A percentile compares a stretch with the other conserved stretches of the same genome.
phyloP scores from a whole-genome alignment of 2,329 filamentous ascomycete genomes.

The Graphilbum fragrans region DNA sequence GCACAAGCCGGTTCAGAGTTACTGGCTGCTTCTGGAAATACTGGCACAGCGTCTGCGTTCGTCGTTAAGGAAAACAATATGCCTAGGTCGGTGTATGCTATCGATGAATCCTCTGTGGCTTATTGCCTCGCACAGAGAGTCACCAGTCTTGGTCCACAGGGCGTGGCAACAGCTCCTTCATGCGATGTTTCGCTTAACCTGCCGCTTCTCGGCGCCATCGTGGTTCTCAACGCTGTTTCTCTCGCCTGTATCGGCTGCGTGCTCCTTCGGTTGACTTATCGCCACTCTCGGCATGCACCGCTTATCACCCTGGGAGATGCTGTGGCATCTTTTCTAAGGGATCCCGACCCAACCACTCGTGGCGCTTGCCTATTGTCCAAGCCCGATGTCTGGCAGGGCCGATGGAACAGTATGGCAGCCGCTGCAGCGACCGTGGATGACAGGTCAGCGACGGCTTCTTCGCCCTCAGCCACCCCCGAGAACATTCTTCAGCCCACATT shows the following conservation, averaged over 20 bases:
- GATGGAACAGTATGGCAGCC: slow-evolving; percentile 27
- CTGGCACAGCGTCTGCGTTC: neutral
- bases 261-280: slow-evolving; percentile 17
- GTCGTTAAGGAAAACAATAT: too few relatives aligned
- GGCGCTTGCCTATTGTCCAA: slow-evolving; percentile 32
- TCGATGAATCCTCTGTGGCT: slow-evolving; percentile 15
- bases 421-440: slow-evolving; percentile 21
- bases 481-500: slow-evolving; percentile 5
- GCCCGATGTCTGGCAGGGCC: slow-evolving; percentile 27
- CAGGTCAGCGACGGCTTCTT: neutral
- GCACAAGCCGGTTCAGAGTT: slow-evolving; percentile 6
- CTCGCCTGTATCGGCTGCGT: slow-evolving; percentile 14
- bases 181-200: slow-evolving; percentile 31
- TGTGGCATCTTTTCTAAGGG: slow-evolving; percentile 34
- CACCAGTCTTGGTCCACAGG: neutral
- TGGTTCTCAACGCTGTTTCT: slow-evolving; percentile 27
- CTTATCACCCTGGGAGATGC: slow-evolving; percentile 39
- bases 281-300: slow-evolving; percentile 22
- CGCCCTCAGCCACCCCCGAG: neutral
- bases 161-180: slow-evolving; percentile 2
- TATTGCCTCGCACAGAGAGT: slow-evolving; percentile 20
- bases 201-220: slow-evolving; percentile 27
- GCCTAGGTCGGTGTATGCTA: slow-evolving; percentile 1
- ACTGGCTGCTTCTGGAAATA: neutral
- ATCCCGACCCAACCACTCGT: slow-evolving; percentile 30